Evolutionary conservation across 768 basidiomycete genomes (phyloP).

Genomic region (Phlebiopsis flavidoalba): DNA sequence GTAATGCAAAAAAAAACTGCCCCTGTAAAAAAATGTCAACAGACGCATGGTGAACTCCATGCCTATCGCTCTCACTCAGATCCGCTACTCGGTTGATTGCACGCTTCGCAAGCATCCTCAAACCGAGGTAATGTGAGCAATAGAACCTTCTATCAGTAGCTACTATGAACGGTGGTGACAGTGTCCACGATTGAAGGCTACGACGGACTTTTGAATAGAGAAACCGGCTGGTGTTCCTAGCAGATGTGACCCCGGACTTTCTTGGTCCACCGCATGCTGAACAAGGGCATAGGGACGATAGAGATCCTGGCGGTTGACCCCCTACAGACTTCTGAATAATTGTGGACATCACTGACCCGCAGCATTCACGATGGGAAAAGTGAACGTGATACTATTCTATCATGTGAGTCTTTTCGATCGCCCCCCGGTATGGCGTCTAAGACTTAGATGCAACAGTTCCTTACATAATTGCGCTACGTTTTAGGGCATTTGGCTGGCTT

Average conservation of each 20-base stretch:
- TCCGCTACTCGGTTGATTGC: slow-evolving; percentile 53
- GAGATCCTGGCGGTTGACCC: slow-evolving; percentile 54
- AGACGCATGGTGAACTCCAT: slow-evolving; percentile 45
- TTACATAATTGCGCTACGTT: not conserved
- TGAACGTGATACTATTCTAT: slow-evolving; percentile 58
- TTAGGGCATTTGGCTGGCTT: slow-evolving; percentile 62
- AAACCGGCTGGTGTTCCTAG: too few species aligned
- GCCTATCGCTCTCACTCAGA: slow-evolving; percentile 48
- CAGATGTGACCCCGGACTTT: too few species aligned
- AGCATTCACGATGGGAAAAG: slow-evolving; percentile 70
- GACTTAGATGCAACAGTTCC: too few species aligned
- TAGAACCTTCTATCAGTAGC: too few species aligned
- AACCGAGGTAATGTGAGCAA: too few species aligned
- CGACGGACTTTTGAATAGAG: too few species aligned
- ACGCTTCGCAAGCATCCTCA: too few species aligned
- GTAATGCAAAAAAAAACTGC: too few species aligned
- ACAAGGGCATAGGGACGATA: slow-evolving; percentile 53
- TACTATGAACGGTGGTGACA: too few species aligned
- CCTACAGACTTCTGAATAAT: slow-evolving; percentile 59
- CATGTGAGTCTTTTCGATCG: slow-evolving; percentile 32
- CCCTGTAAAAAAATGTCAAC: too few species aligned
- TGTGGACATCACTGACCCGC: slow-evolving; percentile 58
- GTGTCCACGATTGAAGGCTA: too few species aligned
- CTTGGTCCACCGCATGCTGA: slow-evolving; percentile 33
- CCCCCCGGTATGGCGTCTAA: too few species aligned